phyloP scores from a whole-genome alignment of 257 asterid genomes.

The Capsicum baccatum region DNA sequence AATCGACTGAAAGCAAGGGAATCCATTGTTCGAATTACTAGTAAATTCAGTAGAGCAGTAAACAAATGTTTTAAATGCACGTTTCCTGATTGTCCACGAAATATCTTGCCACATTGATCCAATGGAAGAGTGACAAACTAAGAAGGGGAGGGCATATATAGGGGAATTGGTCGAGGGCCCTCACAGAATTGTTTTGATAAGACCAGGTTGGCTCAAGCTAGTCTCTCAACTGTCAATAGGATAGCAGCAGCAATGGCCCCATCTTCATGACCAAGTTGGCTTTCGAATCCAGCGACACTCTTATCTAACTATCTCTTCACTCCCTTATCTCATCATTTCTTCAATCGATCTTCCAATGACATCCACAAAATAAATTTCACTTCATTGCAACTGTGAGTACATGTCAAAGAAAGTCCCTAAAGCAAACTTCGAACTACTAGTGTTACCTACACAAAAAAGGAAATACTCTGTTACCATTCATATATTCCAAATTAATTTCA shows the following conservation, averaged over 20 bases:
- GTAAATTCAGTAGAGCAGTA: not conserved
- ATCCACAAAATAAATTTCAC: not conserved
- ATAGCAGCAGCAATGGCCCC: not conserved
- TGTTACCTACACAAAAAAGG: not conserved
- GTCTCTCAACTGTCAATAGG: conserved; percentile 1
- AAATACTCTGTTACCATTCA: not conserved
- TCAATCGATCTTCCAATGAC: not conserved
- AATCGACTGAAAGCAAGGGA: too few relatives aligned
- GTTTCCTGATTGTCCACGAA: not conserved
- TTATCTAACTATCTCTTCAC: not conserved
- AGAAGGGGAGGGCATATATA: not conserved
- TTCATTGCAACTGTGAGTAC: not conserved
- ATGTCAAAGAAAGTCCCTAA: not conserved
- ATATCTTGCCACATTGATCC: not conserved
- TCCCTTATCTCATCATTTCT: not conserved
- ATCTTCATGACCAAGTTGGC: conserved; percentile 6
- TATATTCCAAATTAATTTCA: not conserved
- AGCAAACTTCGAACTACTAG: not conserved
- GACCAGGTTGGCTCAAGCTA: conserved; percentile 27
- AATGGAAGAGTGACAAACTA: not conserved
- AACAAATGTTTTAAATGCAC: not conserved
- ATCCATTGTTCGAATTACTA: not conserved
- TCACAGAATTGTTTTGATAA: not conserved
- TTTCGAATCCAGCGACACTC: not conserved
- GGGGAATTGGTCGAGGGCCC: not conserved